A percentile compares a stretch with the other conserved stretches of the same genome.
phyloP scores from a whole-genome alignment of 1,139 yeast species.

The Pichia sp. region DNA sequence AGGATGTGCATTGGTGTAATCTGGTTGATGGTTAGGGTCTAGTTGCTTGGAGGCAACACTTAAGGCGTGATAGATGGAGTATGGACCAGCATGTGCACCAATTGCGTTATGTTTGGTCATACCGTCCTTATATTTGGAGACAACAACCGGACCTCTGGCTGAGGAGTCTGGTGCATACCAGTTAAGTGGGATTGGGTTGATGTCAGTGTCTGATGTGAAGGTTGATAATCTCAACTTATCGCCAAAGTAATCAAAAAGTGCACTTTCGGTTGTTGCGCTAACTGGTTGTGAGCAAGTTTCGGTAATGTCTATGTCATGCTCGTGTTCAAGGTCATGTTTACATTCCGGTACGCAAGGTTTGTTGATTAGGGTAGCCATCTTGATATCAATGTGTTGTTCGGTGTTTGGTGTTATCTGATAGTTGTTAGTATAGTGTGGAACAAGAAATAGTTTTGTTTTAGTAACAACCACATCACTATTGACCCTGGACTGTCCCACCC shows the following conservation, averaged over 20 bases:
- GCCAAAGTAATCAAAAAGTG: conserved; percentile 28
- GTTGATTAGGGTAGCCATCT: too few relatives aligned
- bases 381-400: too few relatives aligned
- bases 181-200: conserved; percentile 38
- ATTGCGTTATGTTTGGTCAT: conserved; percentile 40
- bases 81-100: conserved; percentile 58
- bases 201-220: conserved; percentile 40
- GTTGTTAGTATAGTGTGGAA: too few relatives aligned
- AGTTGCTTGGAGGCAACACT: conserved; percentile 52
- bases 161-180: conserved; percentile 45
- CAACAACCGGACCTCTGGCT: conserved; percentile 51
- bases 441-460: too few relatives aligned
- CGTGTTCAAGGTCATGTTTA: too few relatives aligned
- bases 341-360: too few relatives aligned
- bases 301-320: conserved; percentile 4
- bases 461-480: too few relatives aligned
- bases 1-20: conserved; percentile 56
- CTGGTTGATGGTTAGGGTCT: conserved; percentile 44
- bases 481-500: too few relatives aligned
- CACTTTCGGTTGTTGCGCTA: conserved; percentile 13
- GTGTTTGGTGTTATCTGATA: too few relatives aligned
- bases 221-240: conserved; percentile 40
- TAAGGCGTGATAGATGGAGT: conserved; percentile 52
- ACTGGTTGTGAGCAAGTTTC: conserved; percentile 9
- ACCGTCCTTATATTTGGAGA: conserved; percentile 45